Conservation (phyloP, 192 early-diverging fungal genomes). For the Allomyces javanicus region DNA sequence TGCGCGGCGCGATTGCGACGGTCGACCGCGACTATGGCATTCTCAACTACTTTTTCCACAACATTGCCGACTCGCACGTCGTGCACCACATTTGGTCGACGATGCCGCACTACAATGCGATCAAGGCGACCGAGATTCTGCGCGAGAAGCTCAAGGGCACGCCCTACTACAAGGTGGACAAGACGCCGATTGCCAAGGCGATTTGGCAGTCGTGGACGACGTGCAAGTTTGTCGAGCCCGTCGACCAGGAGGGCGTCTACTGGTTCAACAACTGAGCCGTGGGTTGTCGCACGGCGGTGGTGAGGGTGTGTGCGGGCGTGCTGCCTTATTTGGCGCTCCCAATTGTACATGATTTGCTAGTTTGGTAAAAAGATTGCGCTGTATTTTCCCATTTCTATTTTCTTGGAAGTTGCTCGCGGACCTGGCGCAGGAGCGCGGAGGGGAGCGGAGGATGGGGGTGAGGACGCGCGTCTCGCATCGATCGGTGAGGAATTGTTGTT, state of each 20-base stretch:
- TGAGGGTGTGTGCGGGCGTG: no score
- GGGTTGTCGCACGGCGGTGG: no score
- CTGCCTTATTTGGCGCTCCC: no score
- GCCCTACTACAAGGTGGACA: constrained; percentile 51
- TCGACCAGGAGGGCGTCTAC: constrained; percentile 57
- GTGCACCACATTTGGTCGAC: constrained; percentile 88
- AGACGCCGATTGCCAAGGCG: constrained; percentile 41
- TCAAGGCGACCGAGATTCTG: constrained; percentile 64
- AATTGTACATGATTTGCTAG: no score
- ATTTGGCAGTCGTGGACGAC: constrained; percentile 42
- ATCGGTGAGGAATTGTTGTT: no score
- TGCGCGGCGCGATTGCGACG: constrained; percentile 47
- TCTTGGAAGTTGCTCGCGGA: no score
- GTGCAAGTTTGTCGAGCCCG: constrained; percentile 70
- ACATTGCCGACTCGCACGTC: constrained; percentile 79
- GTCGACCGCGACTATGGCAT: constrained; percentile 23
- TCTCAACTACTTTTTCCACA: constrained; percentile 26
- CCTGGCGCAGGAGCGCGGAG: no score
- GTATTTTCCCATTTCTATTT: no score
- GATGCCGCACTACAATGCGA: constrained; percentile 94
- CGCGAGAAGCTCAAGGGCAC: constrained; percentile 53
- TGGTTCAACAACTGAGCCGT: constrained; percentile 26
- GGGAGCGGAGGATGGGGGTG: no score
- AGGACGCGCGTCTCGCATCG: no score
- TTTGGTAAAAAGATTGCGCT: no score